Base-by-base conservation (phyloP, 225 moss, liverwort and hornwort genomes). In the Takakia lepidozioides region DNA sequence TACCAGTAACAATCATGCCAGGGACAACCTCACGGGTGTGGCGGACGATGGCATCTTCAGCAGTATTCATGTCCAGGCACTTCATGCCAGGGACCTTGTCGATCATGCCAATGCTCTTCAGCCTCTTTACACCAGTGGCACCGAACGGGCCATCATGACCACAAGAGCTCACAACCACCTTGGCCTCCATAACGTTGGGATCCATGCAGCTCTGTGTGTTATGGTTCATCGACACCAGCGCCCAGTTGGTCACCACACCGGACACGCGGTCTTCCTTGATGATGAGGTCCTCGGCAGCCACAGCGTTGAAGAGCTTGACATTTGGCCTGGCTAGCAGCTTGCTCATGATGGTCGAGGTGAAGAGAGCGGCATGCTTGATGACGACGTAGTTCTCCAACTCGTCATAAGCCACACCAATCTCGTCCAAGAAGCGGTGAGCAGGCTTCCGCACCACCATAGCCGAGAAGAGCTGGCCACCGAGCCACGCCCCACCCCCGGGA, bases 381-480 rank as follows among this genome's bases (percentile, higher is more conserved):
- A 90, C 90, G 3, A 95, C 95, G 36, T 95, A 95, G 15, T 84
- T 38, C 72, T 95, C 93, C 62, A 88, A 61, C 72, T 95, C 89
- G 10, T 95, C 89, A 8, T 90, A 90, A 3, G 86, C 68, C 15
- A 95, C 83, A 27, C 76, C 87, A 2, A 95, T 68, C 71, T 90
- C 95, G 38, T 95, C 95, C 53, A 95, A 21, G 19, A 95, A 95
- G 1, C 90, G 84, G 74, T 95, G 95, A 3, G 90, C 90, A 0
- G 95, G 87, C 66, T 95, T 95, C 54, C 90, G 76, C 48, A 95
- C 95, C 5, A 95, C 69, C 93, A 95, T 95, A 3, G 93, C 93
- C 0, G 86, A 87, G 68, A 95, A 95, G 11, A 87, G 65, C 58
- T 95, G 95, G 1, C 95, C 95, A 0, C 95, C 95, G 20, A 95